phyloP scores from a whole-genome alignment of 2,329 filamentous ascomycete species.

The Neonectria faginata region DNA sequence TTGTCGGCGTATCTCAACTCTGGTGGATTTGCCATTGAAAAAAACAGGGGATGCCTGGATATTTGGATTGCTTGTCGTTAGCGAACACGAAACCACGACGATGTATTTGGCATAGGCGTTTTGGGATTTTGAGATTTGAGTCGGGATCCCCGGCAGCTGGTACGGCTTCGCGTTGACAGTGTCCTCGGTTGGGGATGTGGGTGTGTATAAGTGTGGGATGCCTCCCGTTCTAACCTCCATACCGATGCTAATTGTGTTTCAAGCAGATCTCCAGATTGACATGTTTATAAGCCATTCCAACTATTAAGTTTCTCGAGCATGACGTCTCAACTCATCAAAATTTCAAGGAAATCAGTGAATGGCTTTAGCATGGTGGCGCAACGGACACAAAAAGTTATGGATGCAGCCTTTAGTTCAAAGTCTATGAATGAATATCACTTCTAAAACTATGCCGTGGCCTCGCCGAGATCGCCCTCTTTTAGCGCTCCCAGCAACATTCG shows the following conservation, averaged over 20 bases:
- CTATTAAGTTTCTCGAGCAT: not conserved
- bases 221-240: not conserved
- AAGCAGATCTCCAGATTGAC: not conserved
- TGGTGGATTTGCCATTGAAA: not conserved
- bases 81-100: not conserved
- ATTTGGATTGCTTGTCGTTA: not conserved
- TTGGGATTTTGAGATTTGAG: not conserved
- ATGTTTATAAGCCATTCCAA: too few species aligned
- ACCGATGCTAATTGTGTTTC: not conserved
- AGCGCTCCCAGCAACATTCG: conserved; percentile 54
- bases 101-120: conserved; percentile 9
- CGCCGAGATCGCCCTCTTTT: conserved; percentile 45
- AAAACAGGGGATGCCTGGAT: not conserved
- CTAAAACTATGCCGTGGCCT: conserved; percentile 18
- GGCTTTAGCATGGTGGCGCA: not conserved
- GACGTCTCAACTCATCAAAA: not conserved
- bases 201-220: not conserved
- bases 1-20: conserved; percentile 1
- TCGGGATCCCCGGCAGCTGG: not conserved
- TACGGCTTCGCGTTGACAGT: not conserved
- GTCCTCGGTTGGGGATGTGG: not conserved
- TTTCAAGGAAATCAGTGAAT: too few species aligned
- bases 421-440: conserved; percentile 2
- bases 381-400: conserved; percentile 2
- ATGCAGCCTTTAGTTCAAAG: conserved; percentile 6